These are phyloP conservation scores for Serendipita sp. DNA, from an alignment of 768 basidiomycete genomes.

Conservation along the genomic window DNA sequence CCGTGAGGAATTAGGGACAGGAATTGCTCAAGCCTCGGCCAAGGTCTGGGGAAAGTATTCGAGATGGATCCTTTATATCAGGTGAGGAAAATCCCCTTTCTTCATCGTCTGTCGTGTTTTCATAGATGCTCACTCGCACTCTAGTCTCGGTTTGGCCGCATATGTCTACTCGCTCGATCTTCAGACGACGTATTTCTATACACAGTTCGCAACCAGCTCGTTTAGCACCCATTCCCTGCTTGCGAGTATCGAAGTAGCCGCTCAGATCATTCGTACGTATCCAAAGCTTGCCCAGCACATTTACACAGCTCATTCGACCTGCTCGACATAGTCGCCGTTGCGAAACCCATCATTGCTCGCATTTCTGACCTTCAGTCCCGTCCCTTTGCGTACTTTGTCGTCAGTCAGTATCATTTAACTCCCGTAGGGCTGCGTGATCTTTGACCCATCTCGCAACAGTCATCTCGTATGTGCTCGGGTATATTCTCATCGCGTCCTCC, in stretches of 20 bases:
- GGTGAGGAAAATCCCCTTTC: slow-evolving; percentile 23
- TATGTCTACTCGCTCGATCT: slow-evolving; percentile 67
- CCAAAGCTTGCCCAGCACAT: slow-evolving; percentile 14
- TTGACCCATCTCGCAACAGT: slow-evolving; percentile 19
- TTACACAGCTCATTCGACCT: slow-evolving; percentile 1
- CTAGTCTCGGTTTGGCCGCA: slow-evolving; percentile 44
- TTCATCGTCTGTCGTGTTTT: not conserved
- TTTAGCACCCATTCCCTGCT: slow-evolving; percentile 40
- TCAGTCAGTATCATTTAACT: slow-evolving; percentile 27
- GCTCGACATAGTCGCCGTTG: slow-evolving; percentile 25
- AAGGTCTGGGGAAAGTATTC: slow-evolving; percentile 37
- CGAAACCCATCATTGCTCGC: slow-evolving; percentile 60
- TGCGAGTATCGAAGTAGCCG: slow-evolving; percentile 37
- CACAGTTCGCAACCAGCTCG: slow-evolving; percentile 37
- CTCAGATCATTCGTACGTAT: slow-evolving; percentile 36
- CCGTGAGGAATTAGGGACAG: slow-evolving; percentile 5
- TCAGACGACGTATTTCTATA: slow-evolving; percentile 51
- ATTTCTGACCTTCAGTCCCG: slow-evolving; percentile 55
- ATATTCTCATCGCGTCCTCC: slow-evolving; percentile 35
- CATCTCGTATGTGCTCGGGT: slow-evolving; percentile 45
- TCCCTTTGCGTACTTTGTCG: slow-evolving; percentile 41
- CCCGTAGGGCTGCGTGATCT: not conserved
- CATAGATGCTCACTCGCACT: not conserved
- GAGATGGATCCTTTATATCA: slow-evolving; percentile 43
- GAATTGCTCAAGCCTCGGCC: slow-evolving; percentile 28